Conservation (phyloP, 2,329 filamentous ascomycete genomes). For the Alternaria sp. region DNA sequence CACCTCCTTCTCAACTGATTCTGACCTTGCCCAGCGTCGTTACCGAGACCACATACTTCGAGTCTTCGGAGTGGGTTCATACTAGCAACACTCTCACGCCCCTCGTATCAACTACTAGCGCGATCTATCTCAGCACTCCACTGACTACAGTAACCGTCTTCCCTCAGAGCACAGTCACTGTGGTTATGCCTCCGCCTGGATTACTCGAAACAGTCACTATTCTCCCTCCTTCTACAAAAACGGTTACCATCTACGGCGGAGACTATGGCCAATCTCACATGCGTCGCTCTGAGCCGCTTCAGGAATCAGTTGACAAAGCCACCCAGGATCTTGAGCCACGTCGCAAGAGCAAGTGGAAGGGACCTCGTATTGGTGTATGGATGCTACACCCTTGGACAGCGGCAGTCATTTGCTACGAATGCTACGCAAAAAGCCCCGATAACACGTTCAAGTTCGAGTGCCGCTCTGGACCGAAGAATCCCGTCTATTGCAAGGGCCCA, state of each 20-base stretch:
- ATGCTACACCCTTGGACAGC: constrained; percentile 39
- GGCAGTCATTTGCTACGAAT: constrained; percentile 34
- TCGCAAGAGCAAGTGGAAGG: constrained; percentile 8
- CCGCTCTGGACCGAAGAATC: constrained; percentile 12
- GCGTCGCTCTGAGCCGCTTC: background rate
- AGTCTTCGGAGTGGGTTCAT: background rate
- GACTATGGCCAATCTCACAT: background rate
- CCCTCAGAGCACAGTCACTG: background rate
- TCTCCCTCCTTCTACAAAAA: background rate
- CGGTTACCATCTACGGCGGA: background rate
- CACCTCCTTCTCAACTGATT: background rate
- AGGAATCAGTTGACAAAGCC: background rate
- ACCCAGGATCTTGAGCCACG: constrained; percentile 11
- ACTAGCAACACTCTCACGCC: background rate
- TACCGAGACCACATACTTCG: background rate
- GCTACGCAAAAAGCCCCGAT: constrained; percentile 27
- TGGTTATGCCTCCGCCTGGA: background rate
- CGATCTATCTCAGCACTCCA: background rate
- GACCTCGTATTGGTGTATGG: constrained; percentile 28
- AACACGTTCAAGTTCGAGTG: constrained; percentile 30
- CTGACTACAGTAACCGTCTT: background rate
- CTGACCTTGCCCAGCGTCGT: background rate
- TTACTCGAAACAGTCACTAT: background rate
- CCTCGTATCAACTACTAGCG: background rate
- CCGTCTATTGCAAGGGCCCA: constrained; percentile 15